Evolutionary conservation across 257 asterid genomes (phyloP).

Genomic region (Solanum chilense): DNA sequence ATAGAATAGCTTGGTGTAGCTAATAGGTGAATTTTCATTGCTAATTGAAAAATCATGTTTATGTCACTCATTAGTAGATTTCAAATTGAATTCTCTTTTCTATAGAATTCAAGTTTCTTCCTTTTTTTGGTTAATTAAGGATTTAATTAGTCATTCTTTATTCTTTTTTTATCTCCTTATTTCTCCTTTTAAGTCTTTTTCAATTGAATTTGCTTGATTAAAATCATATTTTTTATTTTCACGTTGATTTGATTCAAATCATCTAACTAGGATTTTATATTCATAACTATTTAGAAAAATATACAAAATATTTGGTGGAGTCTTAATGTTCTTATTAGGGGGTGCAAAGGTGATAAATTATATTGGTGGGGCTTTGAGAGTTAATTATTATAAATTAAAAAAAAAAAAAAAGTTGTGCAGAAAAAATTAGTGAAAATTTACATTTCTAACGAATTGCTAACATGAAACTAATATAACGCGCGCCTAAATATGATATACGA

Average conservation of each 20-base stretch:
- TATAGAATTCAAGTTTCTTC: background rate
- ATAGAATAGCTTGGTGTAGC: no score
- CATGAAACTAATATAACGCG: background rate
- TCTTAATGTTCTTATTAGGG: background rate
- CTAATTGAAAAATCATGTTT: background rate
- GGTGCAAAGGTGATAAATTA: background rate
- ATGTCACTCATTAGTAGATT: background rate
- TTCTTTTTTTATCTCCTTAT: no score
- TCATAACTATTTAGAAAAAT: background rate
- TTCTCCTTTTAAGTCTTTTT: background rate
- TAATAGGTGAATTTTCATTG: background rate
- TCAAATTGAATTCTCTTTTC: background rate
- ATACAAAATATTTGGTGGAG: background rate
- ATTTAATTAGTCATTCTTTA: no score
- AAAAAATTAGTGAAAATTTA: background rate
- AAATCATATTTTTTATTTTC: no score
- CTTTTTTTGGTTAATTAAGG: no score
- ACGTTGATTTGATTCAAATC: no score
- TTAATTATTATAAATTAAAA: background rate
- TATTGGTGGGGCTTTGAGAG: background rate
- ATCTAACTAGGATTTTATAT: background rate
- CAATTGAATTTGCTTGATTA: no score
- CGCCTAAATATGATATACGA: no score
- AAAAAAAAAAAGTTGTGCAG: no score
- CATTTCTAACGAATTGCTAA: background rate